Percentiles rank a stretch among this genome's conserved stretches.
Evolutionary conservation across 352 stramenopile species (phyloP).

Genomic region (Globisporangium abappressorium): DNA sequence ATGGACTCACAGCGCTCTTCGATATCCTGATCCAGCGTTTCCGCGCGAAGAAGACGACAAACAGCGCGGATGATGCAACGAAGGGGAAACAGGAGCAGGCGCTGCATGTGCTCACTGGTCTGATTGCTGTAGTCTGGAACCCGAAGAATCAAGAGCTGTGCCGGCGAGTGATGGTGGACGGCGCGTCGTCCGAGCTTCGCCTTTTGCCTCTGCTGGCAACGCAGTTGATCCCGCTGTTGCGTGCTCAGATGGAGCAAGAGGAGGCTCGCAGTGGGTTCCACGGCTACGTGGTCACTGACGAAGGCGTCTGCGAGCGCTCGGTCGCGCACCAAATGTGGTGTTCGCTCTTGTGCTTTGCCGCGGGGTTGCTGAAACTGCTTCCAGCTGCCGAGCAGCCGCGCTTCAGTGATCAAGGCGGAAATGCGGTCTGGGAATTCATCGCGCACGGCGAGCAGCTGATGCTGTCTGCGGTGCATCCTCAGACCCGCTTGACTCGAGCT

Average conservation of each 20-base stretch:
- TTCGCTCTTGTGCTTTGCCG: constrained; percentile 41
- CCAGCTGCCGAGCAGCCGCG: not conserved
- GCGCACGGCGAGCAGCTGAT: constrained; percentile 44
- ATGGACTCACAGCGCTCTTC: constrained; percentile 48
- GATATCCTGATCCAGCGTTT: constrained; percentile 54
- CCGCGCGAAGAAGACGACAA: constrained; percentile 15
- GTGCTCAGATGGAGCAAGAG: constrained; percentile 39
- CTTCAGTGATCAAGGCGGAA: constrained; percentile 12
- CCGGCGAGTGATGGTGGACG: constrained; percentile 42
- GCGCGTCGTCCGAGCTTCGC: constrained; percentile 20
- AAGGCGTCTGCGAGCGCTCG: constrained; percentile 27
- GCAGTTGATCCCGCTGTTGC: constrained; percentile 41
- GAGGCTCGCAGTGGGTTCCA: constrained; percentile 25
- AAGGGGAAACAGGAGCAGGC: constrained; percentile 37
- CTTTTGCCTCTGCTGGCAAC: constrained; percentile 50
- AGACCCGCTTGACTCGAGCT: constrained; percentile 37
- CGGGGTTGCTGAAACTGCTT: constrained; percentile 37
- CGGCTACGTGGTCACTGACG: constrained; percentile 27
- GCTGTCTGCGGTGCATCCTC: constrained; percentile 31
- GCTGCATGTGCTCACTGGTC: constrained; percentile 38
- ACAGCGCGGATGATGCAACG: not conserved
- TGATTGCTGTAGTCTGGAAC: constrained; percentile 57
- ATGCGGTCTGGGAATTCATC: constrained; percentile 57
- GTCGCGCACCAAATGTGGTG: constrained; percentile 62
- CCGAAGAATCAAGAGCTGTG: constrained; percentile 43